A percentile compares a stretch with the other conserved stretches of the same genome.
Conservation (phyloP, 2,329 filamentous ascomycete genomes). For the Plenodomus lindquistii region DNA sequence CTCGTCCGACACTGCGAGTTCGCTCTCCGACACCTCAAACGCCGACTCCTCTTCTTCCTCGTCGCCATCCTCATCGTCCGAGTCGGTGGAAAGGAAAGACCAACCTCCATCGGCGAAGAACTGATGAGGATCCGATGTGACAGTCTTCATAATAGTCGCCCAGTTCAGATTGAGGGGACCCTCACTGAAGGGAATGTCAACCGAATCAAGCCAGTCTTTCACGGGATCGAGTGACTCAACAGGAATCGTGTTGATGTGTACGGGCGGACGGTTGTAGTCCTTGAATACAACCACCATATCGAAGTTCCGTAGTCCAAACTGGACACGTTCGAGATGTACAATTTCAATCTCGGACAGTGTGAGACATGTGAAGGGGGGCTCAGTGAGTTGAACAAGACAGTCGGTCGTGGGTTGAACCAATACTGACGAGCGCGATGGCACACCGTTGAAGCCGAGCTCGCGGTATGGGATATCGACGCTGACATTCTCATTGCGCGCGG, state of each 20-base stretch:
- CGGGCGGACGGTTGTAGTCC: slow-evolving; percentile 87
- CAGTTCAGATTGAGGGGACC: slow-evolving; percentile 97
- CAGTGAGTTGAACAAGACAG: slow-evolving; percentile 93
- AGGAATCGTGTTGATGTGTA: slow-evolving; percentile 97
- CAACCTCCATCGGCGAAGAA: slow-evolving; percentile 97
- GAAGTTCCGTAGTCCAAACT: slow-evolving; percentile 97
- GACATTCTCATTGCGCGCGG: slow-evolving; percentile 85
- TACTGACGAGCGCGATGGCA: slow-evolving; percentile 93
- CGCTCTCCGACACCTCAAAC: slow-evolving; percentile 87
- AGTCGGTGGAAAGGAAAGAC: slow-evolving; percentile 87
- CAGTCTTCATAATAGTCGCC: slow-evolving; percentile 99
- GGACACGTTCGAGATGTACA: slow-evolving; percentile 92
- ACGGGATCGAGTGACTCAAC: slow-evolving; percentile 93
- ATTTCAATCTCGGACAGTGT: slow-evolving; percentile 96
- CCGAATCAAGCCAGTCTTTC: slow-evolving; percentile 96
- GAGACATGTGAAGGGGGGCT: slow-evolving; percentile 94
- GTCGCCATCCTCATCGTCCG: slow-evolving; percentile 76
- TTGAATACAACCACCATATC: slow-evolving; percentile 99
- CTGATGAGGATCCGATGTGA: slow-evolving; percentile 87
- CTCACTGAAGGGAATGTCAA: slow-evolving; percentile 92
- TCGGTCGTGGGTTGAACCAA: slow-evolving; percentile 96
- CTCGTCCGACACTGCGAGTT: slow-evolving; percentile 73
- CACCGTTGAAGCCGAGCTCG: slow-evolving; percentile 94
- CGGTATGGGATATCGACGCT: slow-evolving; percentile 97
- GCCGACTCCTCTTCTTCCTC: slow-evolving; percentile 86